These are phyloP conservation scores for Leccinum incarnatum DNA, from an alignment of 768 basidiomycete genomes.

Conservation along the genomic window DNA sequence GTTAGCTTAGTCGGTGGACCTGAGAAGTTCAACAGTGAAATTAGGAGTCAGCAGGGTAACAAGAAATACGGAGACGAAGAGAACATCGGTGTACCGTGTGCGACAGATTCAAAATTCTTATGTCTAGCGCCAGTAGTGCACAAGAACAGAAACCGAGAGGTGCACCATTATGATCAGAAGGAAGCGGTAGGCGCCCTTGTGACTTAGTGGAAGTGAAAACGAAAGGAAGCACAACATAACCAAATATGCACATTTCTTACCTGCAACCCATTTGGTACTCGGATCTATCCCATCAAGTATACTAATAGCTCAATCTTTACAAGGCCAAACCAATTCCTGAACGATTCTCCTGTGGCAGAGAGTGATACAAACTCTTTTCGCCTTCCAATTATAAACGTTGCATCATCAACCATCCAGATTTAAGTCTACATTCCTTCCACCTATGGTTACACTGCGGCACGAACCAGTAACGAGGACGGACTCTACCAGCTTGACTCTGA, in stretches of 20 bases:
- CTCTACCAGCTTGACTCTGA: not conserved
- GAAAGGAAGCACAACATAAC: not conserved
- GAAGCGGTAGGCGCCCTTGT: not conserved
- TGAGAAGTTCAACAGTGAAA: not conserved
- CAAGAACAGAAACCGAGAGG: not conserved
- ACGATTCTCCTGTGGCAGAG: no score
- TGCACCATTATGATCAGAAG: not conserved
- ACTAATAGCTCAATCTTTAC: no score
- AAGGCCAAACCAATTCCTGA: no score
- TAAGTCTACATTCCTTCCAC: slow-evolving; percentile 22
- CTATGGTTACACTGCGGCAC: no score
- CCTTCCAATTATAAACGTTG: no score
- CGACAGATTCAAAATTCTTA: not conserved
- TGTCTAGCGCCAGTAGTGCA: no score
- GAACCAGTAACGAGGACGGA: not conserved
- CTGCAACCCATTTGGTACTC: no score
- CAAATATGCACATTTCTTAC: not conserved
- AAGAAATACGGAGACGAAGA: not conserved
- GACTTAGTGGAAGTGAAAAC: not conserved
- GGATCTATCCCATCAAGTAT: no score
- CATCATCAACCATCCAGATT: not conserved
- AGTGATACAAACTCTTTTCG: no score
- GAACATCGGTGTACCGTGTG: not conserved
- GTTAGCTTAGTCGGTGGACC: not conserved
- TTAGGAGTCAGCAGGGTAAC: not conserved